phyloP scores from a whole-genome alignment of 2,329 filamentous ascomycete genomes.

The Emericellopsis cladophorae region DNA sequence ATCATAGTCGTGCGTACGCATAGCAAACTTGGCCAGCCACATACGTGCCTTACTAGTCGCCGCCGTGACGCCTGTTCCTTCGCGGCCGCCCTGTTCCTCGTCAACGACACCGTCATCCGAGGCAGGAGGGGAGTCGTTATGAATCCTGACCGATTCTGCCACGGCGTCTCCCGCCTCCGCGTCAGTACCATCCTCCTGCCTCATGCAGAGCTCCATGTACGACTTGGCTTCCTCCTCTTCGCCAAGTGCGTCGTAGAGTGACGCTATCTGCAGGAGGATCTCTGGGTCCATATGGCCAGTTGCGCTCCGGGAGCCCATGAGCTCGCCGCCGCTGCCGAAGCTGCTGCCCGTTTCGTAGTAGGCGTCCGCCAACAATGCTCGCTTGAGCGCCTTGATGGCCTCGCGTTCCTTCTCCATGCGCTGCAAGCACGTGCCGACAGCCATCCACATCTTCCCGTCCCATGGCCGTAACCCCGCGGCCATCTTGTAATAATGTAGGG shows the following conservation, averaged over 20 bases:
- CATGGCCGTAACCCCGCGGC: constrained; percentile 87
- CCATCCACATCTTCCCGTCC: constrained; percentile 98
- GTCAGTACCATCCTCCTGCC: constrained; percentile 70
- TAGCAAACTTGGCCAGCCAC: constrained; percentile 81
- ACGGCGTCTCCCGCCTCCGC: constrained; percentile 24
- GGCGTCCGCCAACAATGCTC: constrained; percentile 76
- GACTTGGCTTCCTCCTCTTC: constrained; percentile 70
- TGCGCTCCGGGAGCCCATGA: constrained; percentile 34
- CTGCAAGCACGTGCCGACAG: constrained; percentile 81
- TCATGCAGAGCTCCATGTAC: constrained; percentile 93
- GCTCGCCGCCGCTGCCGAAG: constrained; percentile 32
- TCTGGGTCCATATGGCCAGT: constrained; percentile 70
- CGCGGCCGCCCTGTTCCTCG: constrained; percentile 16
- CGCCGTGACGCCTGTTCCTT: constrained; percentile 73
- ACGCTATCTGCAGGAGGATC: constrained; percentile 78
- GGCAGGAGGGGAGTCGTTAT: constrained; percentile 35
- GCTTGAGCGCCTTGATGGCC: constrained; percentile 89
- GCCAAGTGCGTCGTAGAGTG: constrained; percentile 71
- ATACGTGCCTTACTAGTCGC: constrained; percentile 86
- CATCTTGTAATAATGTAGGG: constrained; percentile 94
- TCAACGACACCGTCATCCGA: constrained; percentile 25
- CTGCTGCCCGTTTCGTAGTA: constrained; percentile 61
- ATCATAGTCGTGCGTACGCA: constrained; percentile 61
- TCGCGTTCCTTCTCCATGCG: constrained; percentile 81
- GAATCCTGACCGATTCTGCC: constrained; percentile 39